phyloP scores from a whole-genome alignment of 495 filamentous ascomycete genomes.

The Geopyxis carbonaria region DNA sequence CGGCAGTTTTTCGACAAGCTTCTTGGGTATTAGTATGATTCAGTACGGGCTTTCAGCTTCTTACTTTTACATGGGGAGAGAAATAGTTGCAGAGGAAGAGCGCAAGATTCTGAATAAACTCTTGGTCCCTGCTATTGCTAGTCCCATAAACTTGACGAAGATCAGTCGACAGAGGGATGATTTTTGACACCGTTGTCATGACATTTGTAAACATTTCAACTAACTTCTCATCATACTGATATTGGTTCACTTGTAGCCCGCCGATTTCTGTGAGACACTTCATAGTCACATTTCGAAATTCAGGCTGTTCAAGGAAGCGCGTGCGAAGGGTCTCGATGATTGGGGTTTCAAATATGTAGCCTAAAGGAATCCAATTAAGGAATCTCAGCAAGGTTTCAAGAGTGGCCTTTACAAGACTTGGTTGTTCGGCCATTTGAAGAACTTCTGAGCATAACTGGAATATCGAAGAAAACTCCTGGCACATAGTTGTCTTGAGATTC shows the following conservation, averaged over 20 bases:
- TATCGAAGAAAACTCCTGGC: slow-evolving; percentile 89
- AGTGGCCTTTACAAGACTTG: slow-evolving; percentile 80
- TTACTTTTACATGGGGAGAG: slow-evolving; percentile 68
- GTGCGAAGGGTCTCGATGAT: slow-evolving; percentile 87
- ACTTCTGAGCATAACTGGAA: slow-evolving; percentile 94
- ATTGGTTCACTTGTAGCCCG: slow-evolving; percentile 61
- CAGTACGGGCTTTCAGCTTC: not conserved
- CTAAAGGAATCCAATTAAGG: slow-evolving; percentile 95
- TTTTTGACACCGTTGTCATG: slow-evolving; percentile 69
- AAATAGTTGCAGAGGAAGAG: slow-evolving; percentile 95
- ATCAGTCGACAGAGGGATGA: slow-evolving; percentile 76
- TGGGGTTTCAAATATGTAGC: slow-evolving; percentile 94
- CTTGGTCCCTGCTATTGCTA: slow-evolving; percentile 86
- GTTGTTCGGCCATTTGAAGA: slow-evolving; percentile 68
- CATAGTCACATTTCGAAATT: slow-evolving; percentile 89
- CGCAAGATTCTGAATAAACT: slow-evolving; percentile 92
- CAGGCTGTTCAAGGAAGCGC: slow-evolving; percentile 74
- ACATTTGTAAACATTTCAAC: slow-evolving; percentile 96
- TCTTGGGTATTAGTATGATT: slow-evolving; percentile 1
- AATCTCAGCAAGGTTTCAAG: slow-evolving; percentile 89
- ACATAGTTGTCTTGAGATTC: slow-evolving; percentile 95
- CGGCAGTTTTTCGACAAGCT: slow-evolving; percentile 89
- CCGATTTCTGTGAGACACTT: slow-evolving; percentile 97
- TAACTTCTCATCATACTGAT: slow-evolving; percentile 80
- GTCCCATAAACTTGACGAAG: slow-evolving; percentile 73